These are phyloP conservation scores for Seiridium cupressi DNA, from an alignment of 2,329 filamentous ascomycete genomes.

Conservation along the genomic window DNA sequence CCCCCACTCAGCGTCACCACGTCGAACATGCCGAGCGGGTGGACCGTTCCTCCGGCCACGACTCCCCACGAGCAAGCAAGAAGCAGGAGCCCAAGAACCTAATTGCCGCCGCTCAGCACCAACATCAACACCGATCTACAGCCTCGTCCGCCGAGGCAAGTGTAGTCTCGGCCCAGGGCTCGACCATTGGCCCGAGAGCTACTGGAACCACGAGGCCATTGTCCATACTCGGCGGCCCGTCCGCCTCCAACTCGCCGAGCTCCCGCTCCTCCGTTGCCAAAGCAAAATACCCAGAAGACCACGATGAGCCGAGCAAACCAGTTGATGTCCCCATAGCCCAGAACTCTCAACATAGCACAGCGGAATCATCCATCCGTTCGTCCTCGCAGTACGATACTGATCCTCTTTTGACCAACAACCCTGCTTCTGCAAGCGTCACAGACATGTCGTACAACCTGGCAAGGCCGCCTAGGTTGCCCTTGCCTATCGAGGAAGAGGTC, in stretches of 20 bases:
- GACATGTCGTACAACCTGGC: constrained; percentile 59
- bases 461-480: constrained; percentile 82
- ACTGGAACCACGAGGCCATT: constrained; percentile 45
- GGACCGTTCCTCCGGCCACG: constrained; percentile 19
- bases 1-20: constrained; percentile 26
- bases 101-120: constrained; percentile 46
- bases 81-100: constrained; percentile 50
- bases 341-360: constrained; percentile 8
- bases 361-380: constrained; percentile 28
- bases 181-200: constrained; percentile 46
- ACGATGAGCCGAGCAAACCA: constrained; percentile 51
- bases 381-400: constrained; percentile 33
- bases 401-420: constrained; percentile 39
- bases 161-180: constrained; percentile 58
- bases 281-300: constrained; percentile 32
- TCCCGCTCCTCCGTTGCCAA: constrained; percentile 28
- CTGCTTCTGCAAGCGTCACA: constrained; percentile 57
- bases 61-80: constrained; percentile 34
- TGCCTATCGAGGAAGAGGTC: constrained; percentile 90
- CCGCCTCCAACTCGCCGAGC: constrained; percentile 30
- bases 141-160: constrained; percentile 59
- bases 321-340: constrained; percentile 51
- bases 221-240: constrained; percentile 38
- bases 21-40: constrained; percentile 21
- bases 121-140: constrained; percentile 46